Percentiles rank a stretch among this genome's conserved stretches.
These are phyloP conservation scores for Leccinum ochraceum DNA, from an alignment of 768 basidiomycete species.

Conservation along the genomic window DNA sequence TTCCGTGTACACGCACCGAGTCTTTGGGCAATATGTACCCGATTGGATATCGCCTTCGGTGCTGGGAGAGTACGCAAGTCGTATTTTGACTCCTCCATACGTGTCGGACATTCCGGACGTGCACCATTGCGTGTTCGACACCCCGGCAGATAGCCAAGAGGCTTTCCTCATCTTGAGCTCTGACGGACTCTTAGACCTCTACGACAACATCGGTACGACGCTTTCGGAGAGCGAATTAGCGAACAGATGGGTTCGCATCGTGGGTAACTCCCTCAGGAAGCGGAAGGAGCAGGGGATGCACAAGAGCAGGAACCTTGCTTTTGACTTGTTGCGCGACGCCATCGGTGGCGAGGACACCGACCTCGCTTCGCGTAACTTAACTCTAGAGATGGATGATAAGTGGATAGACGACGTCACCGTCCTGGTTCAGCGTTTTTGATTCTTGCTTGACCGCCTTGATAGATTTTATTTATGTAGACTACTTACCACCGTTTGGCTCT, in stretches of 20 bases:
- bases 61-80: conserved; percentile 29
- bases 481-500: background rate
- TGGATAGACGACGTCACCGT: conserved; percentile 55
- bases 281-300: conserved; percentile 15
- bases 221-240: conserved; percentile 31
- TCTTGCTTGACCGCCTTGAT: background rate
- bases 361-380: conserved; percentile 44
- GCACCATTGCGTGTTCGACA: conserved; percentile 35
- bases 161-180: conserved; percentile 43
- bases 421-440: conserved; percentile 41
- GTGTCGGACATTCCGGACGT: conserved; percentile 44
- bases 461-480: background rate
- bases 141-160: conserved; percentile 21
- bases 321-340: conserved; percentile 42
- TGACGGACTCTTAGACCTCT: conserved; percentile 48
- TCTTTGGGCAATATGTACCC: conserved; percentile 26
- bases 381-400: conserved; percentile 50
- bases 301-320: conserved; percentile 41
- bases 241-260: conserved; percentile 37
- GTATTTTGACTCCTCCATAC: conserved; percentile 48
- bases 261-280: conserved; percentile 30
- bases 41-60: conserved; percentile 26
- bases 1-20: conserved; percentile 32
- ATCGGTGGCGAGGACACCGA: conserved; percentile 44
- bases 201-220: conserved; percentile 27